Base-by-base conservation (phyloP, 129 eudicot species). In the Arctium lappa region DNA sequence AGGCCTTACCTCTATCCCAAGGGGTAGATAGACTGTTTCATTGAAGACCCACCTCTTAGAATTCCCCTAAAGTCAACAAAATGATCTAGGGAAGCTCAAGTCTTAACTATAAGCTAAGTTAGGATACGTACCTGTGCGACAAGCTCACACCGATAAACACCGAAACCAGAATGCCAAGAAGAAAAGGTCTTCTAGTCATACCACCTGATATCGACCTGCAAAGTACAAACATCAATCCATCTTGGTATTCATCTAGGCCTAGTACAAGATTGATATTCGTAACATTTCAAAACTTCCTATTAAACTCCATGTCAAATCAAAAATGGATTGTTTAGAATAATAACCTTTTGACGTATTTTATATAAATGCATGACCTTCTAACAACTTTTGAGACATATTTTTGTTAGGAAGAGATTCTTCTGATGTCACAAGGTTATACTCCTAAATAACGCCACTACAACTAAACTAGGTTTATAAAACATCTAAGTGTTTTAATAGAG, bases 131-230 rank as follows among this genome's bases (percentile, higher is more conserved):
- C 80, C 80, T 72, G 3, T 72, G 65, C 3, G 69, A 78, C n/a
- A 83, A 83, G 74, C 77, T 63, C 65, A 84, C 44, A 65, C 83
- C 73, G 75, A 87, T 84, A 39, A 84, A 53, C 81, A 87, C 9
- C 29, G 86, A 76, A 81, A 85, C 79, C 81, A 84, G 22, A 50
- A 87, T 42, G 77, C 79, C 72, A 81, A 77, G 46, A 8, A 87
- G 63, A 39, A 32, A 46, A 10, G 88, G 86, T 76, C 72, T 78
- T 73, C 40, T 18, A 73, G 40, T 40, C 15, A 30, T n/a, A 69
- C 88, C 86, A 73, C 79, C 79, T 37, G 90, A 87, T 29, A 77
- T 50, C 11, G 90, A 81, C 80, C 90, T 87, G 85, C 78, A 84
- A 15, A 62, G 38, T 30, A 60, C n/a, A 70, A 63, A 60, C 40